phyloP scores from a whole-genome alignment of 139 green algal genomes.

The Chlorella sp. region DNA sequence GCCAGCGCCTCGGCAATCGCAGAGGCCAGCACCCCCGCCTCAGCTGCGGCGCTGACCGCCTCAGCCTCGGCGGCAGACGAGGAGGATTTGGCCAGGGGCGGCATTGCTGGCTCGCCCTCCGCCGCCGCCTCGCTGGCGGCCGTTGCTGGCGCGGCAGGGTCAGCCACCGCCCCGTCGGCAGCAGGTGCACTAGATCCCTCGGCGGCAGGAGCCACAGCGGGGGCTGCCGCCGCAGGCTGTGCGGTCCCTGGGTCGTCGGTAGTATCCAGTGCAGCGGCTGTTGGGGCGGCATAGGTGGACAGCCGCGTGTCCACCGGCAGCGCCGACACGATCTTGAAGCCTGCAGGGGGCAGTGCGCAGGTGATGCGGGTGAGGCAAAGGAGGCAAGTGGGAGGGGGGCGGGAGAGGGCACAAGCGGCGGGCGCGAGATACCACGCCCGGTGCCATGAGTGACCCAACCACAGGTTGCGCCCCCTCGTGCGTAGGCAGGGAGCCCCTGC shows the following conservation, averaged over 20 bases:
- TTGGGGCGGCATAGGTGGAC: slow-evolving; percentile 6
- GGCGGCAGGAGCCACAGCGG: background rate
- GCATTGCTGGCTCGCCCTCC: background rate
- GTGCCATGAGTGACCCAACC: too few relatives aligned
- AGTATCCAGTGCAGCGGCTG: background rate
- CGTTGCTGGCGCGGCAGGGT: background rate
- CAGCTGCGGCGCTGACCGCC: slow-evolving; percentile 18
- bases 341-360: background rate
- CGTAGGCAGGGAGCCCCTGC: too few relatives aligned
- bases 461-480: too few relatives aligned
- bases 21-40: slow-evolving; percentile 32
- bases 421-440: too few relatives aligned
- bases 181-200: background rate
- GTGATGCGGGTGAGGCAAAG: too few relatives aligned
- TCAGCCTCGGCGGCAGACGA: slow-evolving; percentile 17
- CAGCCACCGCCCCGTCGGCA: too few relatives aligned
- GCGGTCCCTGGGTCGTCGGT: background rate
- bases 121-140: background rate
- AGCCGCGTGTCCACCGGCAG: slow-evolving; percentile 40
- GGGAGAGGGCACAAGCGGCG: too few relatives aligned
- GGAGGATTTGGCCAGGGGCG: background rate
- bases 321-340: slow-evolving; percentile 37
- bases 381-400: background rate
- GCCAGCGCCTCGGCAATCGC: slow-evolving; percentile 38
- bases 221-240: background rate